Percentiles rank a stretch among this genome's conserved stretches.
These are phyloP conservation scores for Candida peoriensis DNA, from an alignment of 805 yeast species.

Conservation along the genomic window DNA sequence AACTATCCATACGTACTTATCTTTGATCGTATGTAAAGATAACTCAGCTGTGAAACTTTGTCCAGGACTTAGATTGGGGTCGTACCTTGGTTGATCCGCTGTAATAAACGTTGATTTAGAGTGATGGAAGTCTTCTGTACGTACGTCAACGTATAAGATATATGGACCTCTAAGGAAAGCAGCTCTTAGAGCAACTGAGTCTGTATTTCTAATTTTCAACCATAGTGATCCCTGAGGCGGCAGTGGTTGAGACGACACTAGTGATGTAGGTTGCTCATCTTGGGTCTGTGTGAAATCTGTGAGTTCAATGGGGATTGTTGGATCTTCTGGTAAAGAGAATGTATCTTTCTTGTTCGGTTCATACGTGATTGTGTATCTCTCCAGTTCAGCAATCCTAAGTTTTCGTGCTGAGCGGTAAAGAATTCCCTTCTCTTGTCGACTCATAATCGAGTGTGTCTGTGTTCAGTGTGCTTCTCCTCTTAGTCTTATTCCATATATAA, in stretches of 20 bases:
- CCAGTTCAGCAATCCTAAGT: constrained; percentile 54
- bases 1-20: constrained; percentile 58
- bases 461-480: no score
- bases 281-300: no score
- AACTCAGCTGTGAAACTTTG: constrained; percentile 57
- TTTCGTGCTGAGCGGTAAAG: constrained; percentile 36
- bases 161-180: constrained; percentile 76
- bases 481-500: no score
- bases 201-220: constrained; percentile 58
- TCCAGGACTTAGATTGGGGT: constrained; percentile 67
- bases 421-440: no score
- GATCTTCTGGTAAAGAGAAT: no score
- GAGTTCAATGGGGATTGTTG: no score
- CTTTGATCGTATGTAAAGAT: constrained; percentile 57
- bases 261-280: no score
- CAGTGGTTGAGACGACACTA: no score
- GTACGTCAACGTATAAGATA: constrained; percentile 65
- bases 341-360: no score
- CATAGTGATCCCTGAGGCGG: no score
- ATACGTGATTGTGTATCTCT: constrained; percentile 51
- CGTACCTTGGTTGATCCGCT: constrained; percentile 73
- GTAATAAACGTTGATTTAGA: constrained; percentile 50
- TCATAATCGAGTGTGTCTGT: no score
- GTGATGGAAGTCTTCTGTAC: constrained; percentile 49
- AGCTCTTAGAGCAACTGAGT: constrained; percentile 58